Evolutionary conservation across 2,329 filamentous ascomycete species (phyloP), one percentile per base, ranked within the genome.

Genomic region (Calonectria ilicicola): DNA sequence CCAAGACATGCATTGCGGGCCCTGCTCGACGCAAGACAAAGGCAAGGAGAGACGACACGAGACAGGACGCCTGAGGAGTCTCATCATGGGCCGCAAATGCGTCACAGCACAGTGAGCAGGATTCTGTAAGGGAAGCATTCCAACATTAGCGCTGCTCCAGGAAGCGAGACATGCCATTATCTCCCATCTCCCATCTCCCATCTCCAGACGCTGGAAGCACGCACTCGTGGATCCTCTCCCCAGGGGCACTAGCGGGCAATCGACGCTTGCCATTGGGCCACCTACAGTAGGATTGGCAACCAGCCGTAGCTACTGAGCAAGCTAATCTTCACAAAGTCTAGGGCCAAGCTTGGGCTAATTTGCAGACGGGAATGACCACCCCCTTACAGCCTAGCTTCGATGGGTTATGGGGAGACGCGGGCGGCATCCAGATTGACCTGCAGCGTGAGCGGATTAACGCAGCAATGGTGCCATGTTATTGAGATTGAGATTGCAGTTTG

Each of bases 351-450:
- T 53, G 26, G 26, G 42, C 44, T 62, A 68, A 47, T 46, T 53
- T 67, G 47, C 58, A 42, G 63, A 23, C 74, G 69, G 67, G 75
- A 77, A 56, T 51, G 49, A n/a, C 19, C 19, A n/a, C 32, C 51
- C 44, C 62, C 68, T 44, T 56, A 4, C 21, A 29, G 64, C 58
- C 49, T 70, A 67, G 70, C 67, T 67, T 53, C 68, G 53, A 58
- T 70, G 66, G 65, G 69, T 5, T 35, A 56, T 40, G 72, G 58
- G 77, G 72, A 72, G 76, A 70, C 74, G 60, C 74, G 73, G 76
- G 69, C 75, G 49, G 46, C n/a, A 32, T 56, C 32, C 60, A 70
- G 75, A 79, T 78, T 79, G 75, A 71, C 64, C 35, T 69, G 67
- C 38, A 64, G 27, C 42, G 56, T 44, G 65, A 51, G 47, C 38